Evolutionary conservation across 2,329 filamentous ascomycete genomes (phyloP), one percentile per base, ranked within the genome.

Genomic region (Blumeria graminis): DNA sequence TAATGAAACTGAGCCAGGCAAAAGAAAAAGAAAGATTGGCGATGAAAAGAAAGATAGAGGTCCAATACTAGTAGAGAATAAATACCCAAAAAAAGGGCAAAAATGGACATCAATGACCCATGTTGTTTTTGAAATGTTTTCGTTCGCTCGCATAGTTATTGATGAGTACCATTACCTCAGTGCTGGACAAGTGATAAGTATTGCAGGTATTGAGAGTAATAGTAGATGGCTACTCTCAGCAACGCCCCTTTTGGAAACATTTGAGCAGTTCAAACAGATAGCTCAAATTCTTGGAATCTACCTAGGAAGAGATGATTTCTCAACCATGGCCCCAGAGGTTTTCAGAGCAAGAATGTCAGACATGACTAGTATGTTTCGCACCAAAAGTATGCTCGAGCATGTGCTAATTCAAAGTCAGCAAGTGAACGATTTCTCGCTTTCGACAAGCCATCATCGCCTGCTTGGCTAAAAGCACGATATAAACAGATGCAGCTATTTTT

Each of bases 131-230:
- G 78, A 83, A 58, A 71, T 78, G 61, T 83, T 82, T 62, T 65
- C 68, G 1, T 84, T 77, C 63, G 75, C 75, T 56, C 71, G 81
- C 6, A 58, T 84, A 0, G 72, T 84, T 1, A 69, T 82, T 1
- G 81, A 84, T 58, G 81, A 84, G 60, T 82, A 77, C 60, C 76
- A 79, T 0, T 80, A 82, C 59, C 67, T 75, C 5, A 69, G 70
- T 48, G 63, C 68, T 14, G 65, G 36, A 16, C 32, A 34, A 14
- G 14, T 48, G 22, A 43, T 43, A 13, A 22, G 13, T 35, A 39
- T 56, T 13, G 14, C 22, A 39, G 16, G 13, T 36, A 39, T 56
- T 14, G 33, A 39, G 14, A 8, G 32, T 3, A 16, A 35, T 51
- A 18, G 22, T 16, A 33, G 33, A 18, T 83, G 80, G 79, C 69